Conservation (phyloP, 306 rosid genomes). For the Ziziphus jujuba region DNA sequence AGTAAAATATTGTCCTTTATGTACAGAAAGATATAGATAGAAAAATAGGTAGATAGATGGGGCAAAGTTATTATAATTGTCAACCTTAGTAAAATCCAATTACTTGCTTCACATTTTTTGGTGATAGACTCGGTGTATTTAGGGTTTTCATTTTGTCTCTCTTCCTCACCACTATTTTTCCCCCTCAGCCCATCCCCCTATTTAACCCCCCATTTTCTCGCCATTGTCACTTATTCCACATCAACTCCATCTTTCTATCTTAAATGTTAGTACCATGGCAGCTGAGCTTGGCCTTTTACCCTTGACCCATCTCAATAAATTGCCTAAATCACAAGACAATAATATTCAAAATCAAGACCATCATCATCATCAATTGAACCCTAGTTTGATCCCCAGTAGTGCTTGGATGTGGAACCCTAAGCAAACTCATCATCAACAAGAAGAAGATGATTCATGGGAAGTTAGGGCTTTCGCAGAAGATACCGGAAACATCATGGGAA, state of each 20-base stretch:
- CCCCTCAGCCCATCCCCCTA: constrained; percentile 18
- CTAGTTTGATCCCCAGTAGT: constrained; percentile 25
- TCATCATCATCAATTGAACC: constrained; percentile 45
- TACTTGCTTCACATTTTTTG: constrained; percentile 38
- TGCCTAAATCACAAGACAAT: constrained; percentile 35
- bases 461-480: constrained; percentile 89
- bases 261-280: constrained; percentile 70
- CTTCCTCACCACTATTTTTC: constrained; percentile 3
- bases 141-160: constrained; percentile 60
- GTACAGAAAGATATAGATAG: constrained; percentile 23
- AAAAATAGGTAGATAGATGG: constrained; percentile 13
- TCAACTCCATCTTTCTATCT: constrained; percentile 35
- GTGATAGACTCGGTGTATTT: constrained; percentile 60
- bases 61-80: constrained; percentile 13
- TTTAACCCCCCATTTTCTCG: constrained; percentile 30
- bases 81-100: constrained; percentile 49
- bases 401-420: constrained; percentile 79
- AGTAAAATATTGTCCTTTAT: constrained; percentile 32
- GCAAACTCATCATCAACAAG: constrained; percentile 23
- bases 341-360: constrained; percentile 18
- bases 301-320: constrained; percentile 52
- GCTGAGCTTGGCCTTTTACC: constrained; percentile 69
- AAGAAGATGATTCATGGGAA: constrained; percentile 91
- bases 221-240: constrained; percentile 32
- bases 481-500: constrained; percentile 68